phyloP scores from a whole-genome alignment of 345 rosid genomes.

The Luvunga scandens region DNA sequence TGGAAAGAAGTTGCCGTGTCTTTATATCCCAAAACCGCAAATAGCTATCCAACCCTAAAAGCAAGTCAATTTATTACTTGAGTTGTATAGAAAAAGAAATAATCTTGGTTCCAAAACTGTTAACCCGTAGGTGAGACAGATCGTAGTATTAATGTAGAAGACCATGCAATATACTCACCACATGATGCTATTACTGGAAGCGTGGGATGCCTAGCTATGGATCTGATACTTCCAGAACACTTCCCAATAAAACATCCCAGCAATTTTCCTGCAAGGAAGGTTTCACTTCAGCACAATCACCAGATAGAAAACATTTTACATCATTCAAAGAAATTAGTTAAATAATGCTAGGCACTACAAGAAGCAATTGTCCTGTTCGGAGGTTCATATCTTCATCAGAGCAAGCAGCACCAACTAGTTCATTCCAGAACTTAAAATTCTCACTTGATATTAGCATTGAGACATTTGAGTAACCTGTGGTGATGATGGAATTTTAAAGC shows the following conservation, averaged over 20 bases:
- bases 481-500: background rate
- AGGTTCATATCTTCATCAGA: background rate
- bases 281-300: conserved; percentile 16
- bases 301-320: background rate
- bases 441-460: background rate
- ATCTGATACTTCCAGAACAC: conserved; percentile 91
- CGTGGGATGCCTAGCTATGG: conserved; percentile 74
- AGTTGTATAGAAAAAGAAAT: background rate
- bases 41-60: conserved; percentile 80
- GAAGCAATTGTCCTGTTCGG: background rate
- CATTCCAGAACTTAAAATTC: background rate
- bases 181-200: conserved; percentile 86
- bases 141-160: background rate
- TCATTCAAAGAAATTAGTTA: conserved; percentile 1
- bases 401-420: conserved; percentile 1
- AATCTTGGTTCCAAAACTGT: conserved; percentile 1
- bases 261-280: conserved; percentile 58
- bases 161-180: conserved; percentile 45
- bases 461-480: background rate
- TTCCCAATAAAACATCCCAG: conserved; percentile 84
- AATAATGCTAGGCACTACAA: background rate
- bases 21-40: conserved; percentile 80
- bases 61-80: conserved; percentile 2
- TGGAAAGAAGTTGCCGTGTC: conserved; percentile 82
- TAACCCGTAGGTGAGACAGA: background rate